Evolutionary conservation across 306 rosid species (phyloP), one percentile per base, ranked within the genome.

Genomic region (Medicago arabica): DNA sequence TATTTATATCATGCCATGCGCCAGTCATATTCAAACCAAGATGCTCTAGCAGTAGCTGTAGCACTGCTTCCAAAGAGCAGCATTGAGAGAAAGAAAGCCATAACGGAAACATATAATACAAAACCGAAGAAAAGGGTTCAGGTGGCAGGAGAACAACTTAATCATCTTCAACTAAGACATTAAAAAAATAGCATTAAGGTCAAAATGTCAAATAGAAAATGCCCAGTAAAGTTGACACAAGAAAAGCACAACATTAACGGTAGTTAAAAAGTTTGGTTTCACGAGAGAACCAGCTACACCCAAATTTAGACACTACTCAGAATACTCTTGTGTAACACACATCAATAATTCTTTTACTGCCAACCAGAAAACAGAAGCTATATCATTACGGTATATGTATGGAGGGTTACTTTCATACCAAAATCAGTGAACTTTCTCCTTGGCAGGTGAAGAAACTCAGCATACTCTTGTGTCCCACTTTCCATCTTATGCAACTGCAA

Each of bases 401-500:
- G 38, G 41, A 43, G 34, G 65, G 72, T 63, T 14, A 53, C 55
- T 1, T 59, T 74, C 90, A 7, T 75, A 95, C 99, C 31, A 28
- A 95, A 95, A 75, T 92, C 96, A 8, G 96, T 71, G 69, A 86
- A 89, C 81, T 82, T 89, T 80, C 92, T 90, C 86, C 92, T 89
- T 3, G 92, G 87, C 50, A 85, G 71, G 80, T 95, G 98, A 83
- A 92, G 97, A 85, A 95, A 95, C 87, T 95, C 97, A 0, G 98
- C 98, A 77, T 95, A 90, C 75, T 95, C 98, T 75, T 85, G 92
- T 19, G 84, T 65, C 2, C 91, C 98, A 15, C 84, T 88, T 7
- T 90, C 98, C 1, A 87, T 78, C 89, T 89, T 90, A 71, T 95
- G 97, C 62, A 95, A 92, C 88, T 95, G 98, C 92, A 95, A 83